Conservation (phyloP, 768 basidiomycete species). For the Coprinopsis marcescibilis region DNA sequence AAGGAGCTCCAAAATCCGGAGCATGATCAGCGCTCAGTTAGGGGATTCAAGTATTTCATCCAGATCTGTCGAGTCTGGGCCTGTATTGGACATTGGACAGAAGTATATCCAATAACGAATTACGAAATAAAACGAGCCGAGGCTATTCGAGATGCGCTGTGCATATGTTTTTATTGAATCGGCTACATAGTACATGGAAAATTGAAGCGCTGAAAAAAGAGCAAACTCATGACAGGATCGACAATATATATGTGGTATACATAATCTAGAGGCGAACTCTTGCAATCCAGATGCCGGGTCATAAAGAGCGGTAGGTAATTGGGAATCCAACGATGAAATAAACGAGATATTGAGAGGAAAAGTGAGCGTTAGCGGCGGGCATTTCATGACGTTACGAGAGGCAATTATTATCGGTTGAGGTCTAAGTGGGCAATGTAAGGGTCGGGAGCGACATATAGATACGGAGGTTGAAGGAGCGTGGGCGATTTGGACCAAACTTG, state of each 20-base stretch:
- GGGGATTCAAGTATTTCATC: no score
- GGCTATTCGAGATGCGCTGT: no score
- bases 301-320: constrained; percentile 3
- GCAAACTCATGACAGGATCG: not conserved
- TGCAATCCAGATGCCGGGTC: constrained; percentile 2
- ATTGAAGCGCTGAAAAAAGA: constrained; percentile 2
- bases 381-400: constrained; percentile 4
- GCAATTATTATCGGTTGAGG: not conserved
- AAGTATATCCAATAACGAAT: no score
- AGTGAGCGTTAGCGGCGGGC: constrained; percentile 10
- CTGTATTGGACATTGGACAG: no score
- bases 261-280: not conserved
- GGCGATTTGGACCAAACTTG: no score
- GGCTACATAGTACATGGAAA: no score
- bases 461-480: no score
- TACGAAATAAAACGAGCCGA: no score
- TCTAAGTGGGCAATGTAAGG: not conserved
- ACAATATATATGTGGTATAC: constrained; percentile 1
- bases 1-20: no score
- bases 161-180: no score
- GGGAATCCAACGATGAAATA: not conserved
- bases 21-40: no score
- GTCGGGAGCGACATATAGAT: constrained; percentile 23
- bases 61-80: no score
- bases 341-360: constrained; percentile 1